Base-by-base conservation (phyloP, 768 basidiomycete genomes). In the Pleurotus tuber-regium region DNA sequence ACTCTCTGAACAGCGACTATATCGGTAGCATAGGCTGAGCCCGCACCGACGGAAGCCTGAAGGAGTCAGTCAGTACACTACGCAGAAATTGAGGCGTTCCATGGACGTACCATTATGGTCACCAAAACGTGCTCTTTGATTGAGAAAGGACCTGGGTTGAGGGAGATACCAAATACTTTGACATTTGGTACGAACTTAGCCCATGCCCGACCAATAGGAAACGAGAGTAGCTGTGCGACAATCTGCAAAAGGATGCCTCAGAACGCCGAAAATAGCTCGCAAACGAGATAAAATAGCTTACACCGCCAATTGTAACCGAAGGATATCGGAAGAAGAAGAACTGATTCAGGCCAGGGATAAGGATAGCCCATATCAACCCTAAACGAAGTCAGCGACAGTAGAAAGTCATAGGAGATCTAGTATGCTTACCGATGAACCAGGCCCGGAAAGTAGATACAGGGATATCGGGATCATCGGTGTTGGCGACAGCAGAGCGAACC, bases 281-380 rank as follows among this genome's bases (percentile, higher is more conserved):
- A 11, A 39, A 23, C 16, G 39, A n/a, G 14, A 0, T 40, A 24
- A 28, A 16, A 29, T 14, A 59, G n/a, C 69, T 57, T 61, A 78
- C 76, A 44, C 73, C 72, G 2, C 72, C 72, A 54, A 92, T 75
- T 4, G 70, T 74, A 30, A 91, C 84, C 5, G 79, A 75, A 3
- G 89, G 88, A 60, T 80, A 86, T 12, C 86, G 83, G 68, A 89
- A 87, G 74, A 79, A 85, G 69, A 88, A 85, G 69, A 88, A 86
- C 54, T 87, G 87, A 60, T 90, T 87, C 44, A 84, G 65, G 21
- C 80, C 85, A 0, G 83, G 73, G 48, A 83, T 74, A 60, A 89
- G 56, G 29, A 89, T 77, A 3, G 87, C 78, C 77, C 80, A 89
- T 28, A 78, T 55, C 12, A 92, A 50, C 16, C 55, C 52, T 54